Evolutionary conservation across 805 yeast species (phyloP).

Genomic region (Candida piceae): DNA sequence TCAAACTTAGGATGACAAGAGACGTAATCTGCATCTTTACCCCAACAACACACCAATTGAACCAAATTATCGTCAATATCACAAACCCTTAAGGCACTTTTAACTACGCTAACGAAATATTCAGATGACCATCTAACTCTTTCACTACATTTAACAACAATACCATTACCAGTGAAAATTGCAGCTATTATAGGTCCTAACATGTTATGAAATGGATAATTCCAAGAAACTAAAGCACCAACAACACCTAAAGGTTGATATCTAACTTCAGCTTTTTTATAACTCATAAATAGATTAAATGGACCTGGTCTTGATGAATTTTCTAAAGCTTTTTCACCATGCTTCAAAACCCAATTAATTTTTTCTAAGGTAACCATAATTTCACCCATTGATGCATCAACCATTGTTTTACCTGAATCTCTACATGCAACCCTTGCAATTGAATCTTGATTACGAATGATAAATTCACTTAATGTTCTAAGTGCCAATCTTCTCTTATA

Average conservation of each 20-base stretch:
- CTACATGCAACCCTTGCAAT: conserved; percentile 92
- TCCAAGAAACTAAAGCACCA: conserved; percentile 92
- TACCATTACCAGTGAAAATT: conserved; percentile 85
- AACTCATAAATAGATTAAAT: conserved; percentile 74
- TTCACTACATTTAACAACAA: conserved; percentile 91
- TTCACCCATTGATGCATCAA: conserved; percentile 96
- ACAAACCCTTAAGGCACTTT: conserved; percentile 64
- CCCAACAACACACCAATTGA: conserved; percentile 80
- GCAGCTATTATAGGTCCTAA: conserved; percentile 91
- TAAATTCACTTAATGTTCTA: conserved; percentile 62
- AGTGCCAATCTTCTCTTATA: conserved; percentile 65
- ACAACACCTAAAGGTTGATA: conserved; percentile 92
- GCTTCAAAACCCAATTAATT: conserved; percentile 78
- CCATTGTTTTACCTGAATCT: conserved; percentile 92
- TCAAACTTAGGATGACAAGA: conserved; percentile 77
- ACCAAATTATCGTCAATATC: conserved; percentile 78
- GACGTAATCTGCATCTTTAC: conserved; percentile 81
- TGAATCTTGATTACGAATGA: conserved; percentile 76
- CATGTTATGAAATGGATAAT: conserved; percentile 92
- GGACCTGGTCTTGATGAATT: conserved; percentile 84
- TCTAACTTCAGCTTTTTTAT: conserved; percentile 89
- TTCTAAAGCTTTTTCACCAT: conserved; percentile 70
- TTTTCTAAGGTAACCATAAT: conserved; percentile 93
- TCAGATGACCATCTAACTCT: conserved; percentile 93
- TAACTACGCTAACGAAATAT: conserved; percentile 69